Evolutionary conservation across 805 yeast genomes (phyloP).

Genomic region (Metschnikowia santaceciliae): DNA sequence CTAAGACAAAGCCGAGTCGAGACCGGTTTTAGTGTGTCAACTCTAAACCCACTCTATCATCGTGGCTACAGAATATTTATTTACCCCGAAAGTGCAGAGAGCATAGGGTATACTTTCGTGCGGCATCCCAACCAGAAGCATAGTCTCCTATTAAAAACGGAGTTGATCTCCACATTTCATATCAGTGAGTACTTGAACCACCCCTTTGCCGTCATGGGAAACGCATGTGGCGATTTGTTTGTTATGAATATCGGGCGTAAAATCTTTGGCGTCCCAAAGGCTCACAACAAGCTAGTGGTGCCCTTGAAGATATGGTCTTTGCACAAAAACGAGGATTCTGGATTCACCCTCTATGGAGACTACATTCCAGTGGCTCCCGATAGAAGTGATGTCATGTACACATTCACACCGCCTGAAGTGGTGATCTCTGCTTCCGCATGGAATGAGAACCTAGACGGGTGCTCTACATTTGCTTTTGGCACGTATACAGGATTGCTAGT

Average conservation of each 20-base stretch:
- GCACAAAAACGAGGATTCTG: conserved; percentile 10
- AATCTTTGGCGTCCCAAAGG: conserved; percentile 31
- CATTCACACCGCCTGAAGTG: conserved; percentile 48
- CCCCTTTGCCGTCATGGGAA: conserved; percentile 34
- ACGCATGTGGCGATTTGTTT: conserved; percentile 33
- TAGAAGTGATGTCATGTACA: conserved; percentile 21
- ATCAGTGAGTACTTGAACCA: conserved; percentile 33
- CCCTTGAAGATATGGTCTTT: conserved; percentile 38
- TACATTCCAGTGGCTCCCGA: conserved; percentile 30
- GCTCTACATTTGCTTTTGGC: conserved; percentile 54
- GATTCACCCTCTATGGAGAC: conserved; percentile 22
- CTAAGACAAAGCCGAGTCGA: conserved; percentile 26
- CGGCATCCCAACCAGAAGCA: conserved; percentile 35
- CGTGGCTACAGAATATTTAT: conserved; percentile 24
- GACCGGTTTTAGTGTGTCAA: conserved; percentile 22
- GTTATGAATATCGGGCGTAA: conserved; percentile 38
- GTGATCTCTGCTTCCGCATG: conserved; percentile 50
- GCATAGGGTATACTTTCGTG: conserved; percentile 26
- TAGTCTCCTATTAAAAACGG: conserved; percentile 27
- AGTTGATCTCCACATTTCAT: conserved; percentile 27
- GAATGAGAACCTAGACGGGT: conserved; percentile 44
- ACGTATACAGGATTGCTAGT: conserved; percentile 49
- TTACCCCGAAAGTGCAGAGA: conserved; percentile 26
- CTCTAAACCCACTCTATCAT: conserved; percentile 29
- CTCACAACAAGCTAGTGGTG: conserved; percentile 36